phyloP scores from a whole-genome alignment of 371 early-diverging fungal species.

The Circinella minor region DNA sequence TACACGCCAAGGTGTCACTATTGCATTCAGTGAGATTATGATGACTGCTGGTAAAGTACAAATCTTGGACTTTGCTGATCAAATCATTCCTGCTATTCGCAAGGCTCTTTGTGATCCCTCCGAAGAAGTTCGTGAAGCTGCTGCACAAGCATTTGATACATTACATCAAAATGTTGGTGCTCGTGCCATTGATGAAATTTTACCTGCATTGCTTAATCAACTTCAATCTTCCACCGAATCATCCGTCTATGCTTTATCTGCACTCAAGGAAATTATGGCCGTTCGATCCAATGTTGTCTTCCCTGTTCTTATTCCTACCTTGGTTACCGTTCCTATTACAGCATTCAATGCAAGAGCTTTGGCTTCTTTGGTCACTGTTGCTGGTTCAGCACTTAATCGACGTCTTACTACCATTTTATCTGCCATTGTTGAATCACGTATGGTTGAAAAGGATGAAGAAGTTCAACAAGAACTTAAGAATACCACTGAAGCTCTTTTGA shows the following conservation, averaged over 20 bases:
- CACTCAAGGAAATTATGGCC: conserved; percentile 95
- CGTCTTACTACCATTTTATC: conserved; percentile 81
- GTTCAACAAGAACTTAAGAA: conserved; percentile 70
- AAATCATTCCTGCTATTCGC: conserved; percentile 81
- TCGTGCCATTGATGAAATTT: conserved; percentile 89
- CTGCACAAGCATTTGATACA: conserved; percentile 93
- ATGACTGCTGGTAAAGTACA: conserved; percentile 81
- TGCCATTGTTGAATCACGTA: conserved; percentile 78
- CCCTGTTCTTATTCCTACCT: conserved; percentile 94
- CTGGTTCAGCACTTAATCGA: conserved; percentile 84
- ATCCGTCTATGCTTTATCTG: conserved; percentile 85
- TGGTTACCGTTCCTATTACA: conserved; percentile 87
- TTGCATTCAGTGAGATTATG: conserved; percentile 94
- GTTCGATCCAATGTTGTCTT: conserved; percentile 94
- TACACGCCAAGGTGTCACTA: conserved; percentile 90
- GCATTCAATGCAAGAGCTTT: conserved; percentile 92
- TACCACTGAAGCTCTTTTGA: conserved; percentile 68
- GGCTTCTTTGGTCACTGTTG: conserved; percentile 88
- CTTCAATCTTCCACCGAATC: conserved; percentile 70
- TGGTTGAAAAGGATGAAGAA: conserved; percentile 63
- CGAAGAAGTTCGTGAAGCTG: conserved; percentile 90
- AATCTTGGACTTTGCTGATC: conserved; percentile 81
- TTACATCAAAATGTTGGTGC: conserved; percentile 90
- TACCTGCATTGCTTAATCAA: conserved; percentile 86
- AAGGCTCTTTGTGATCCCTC: conserved; percentile 81